Evolutionary conservation across 2,329 filamentous ascomycete species (phyloP).

Genomic region (Harringtonia aguacate): DNA sequence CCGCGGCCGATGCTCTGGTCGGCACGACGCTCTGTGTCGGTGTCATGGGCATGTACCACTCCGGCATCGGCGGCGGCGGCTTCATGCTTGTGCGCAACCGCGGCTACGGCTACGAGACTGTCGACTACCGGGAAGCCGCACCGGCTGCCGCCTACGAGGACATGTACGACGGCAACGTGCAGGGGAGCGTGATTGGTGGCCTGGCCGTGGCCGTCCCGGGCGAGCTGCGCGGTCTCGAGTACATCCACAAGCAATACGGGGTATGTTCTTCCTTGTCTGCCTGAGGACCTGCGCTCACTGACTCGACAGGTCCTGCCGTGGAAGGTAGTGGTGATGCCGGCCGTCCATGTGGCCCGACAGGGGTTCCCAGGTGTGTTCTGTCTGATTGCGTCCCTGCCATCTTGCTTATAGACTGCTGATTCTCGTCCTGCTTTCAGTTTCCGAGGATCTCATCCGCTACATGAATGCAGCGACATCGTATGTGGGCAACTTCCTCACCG

Average conservation of each 20-base stretch:
- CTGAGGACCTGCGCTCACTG: neutral
- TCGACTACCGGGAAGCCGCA: slow-evolving; percentile 85
- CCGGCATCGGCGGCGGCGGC: slow-evolving; percentile 79
- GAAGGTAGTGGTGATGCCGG: slow-evolving; percentile 61
- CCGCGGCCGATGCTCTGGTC: slow-evolving; percentile 67
- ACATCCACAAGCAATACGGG: slow-evolving; percentile 65
- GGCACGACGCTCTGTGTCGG: slow-evolving; percentile 67
- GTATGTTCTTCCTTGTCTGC: slow-evolving; percentile 20
- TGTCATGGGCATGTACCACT: slow-evolving; percentile 66
- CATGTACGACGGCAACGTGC: slow-evolving; percentile 69
- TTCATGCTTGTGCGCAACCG: slow-evolving; percentile 72
- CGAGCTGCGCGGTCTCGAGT: slow-evolving; percentile 67
- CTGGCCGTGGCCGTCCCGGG: slow-evolving; percentile 63
- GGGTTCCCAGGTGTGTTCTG: slow-evolving; percentile 46
- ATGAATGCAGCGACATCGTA: slow-evolving; percentile 39
- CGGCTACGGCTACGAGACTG: slow-evolving; percentile 68
- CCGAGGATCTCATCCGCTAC: slow-evolving; percentile 62
- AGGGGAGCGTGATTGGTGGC: slow-evolving; percentile 59
- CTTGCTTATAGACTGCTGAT: neutral
- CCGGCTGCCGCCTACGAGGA: slow-evolving; percentile 71
- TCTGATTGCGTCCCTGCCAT: neutral
- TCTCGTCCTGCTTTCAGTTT: slow-evolving; percentile 34
- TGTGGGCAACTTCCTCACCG: slow-evolving; percentile 52
- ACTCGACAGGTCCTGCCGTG: slow-evolving; percentile 44
- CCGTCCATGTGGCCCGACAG: slow-evolving; percentile 60